These are phyloP conservation scores for Colletotrichum sp. DNA, from an alignment of 2,329 filamentous ascomycete genomes.

Conservation along the genomic window DNA sequence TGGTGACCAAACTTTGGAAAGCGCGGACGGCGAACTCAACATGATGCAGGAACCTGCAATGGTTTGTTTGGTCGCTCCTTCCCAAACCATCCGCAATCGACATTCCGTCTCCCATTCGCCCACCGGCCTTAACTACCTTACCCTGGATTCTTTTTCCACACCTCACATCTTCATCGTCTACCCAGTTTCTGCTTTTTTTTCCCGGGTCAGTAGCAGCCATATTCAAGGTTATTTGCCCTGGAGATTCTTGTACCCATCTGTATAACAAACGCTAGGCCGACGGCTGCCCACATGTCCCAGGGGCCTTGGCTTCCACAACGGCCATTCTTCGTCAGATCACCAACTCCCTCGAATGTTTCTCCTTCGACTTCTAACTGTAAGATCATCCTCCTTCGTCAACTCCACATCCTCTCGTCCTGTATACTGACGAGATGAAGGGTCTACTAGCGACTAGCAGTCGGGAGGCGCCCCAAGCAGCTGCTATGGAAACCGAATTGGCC, in stretches of 20 bases:
- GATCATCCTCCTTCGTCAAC: fast-evolving
- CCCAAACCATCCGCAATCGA: neutral
- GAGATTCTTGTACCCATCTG: neutral
- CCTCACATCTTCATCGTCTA: too few relatives aligned
- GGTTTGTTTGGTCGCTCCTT: neutral
- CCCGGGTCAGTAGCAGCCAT: too few relatives aligned
- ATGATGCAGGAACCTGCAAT: neutral
- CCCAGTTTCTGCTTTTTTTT: too few relatives aligned
- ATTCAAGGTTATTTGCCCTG: too few relatives aligned
- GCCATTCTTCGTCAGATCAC: neutral
- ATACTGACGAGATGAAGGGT: neutral
- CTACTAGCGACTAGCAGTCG: too few relatives aligned
- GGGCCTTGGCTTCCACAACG: neutral
- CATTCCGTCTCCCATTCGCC: too few relatives aligned
- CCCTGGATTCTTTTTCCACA: too few relatives aligned
- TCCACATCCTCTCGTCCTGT: fast-evolving
- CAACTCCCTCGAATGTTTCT: neutral
- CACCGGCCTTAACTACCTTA: too few relatives aligned
- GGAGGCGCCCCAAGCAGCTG: neutral
- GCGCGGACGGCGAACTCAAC: neutral
- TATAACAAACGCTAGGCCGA: neutral
- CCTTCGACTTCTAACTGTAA: fast-evolving
- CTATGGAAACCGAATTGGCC: too few relatives aligned
- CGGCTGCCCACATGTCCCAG: neutral
- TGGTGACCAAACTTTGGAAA: neutral